A percentile compares a stretch with the other conserved stretches of the same genome.
Conservation (phyloP, 495 filamentous ascomycete genomes). For the Neurospora sp. region DNA sequence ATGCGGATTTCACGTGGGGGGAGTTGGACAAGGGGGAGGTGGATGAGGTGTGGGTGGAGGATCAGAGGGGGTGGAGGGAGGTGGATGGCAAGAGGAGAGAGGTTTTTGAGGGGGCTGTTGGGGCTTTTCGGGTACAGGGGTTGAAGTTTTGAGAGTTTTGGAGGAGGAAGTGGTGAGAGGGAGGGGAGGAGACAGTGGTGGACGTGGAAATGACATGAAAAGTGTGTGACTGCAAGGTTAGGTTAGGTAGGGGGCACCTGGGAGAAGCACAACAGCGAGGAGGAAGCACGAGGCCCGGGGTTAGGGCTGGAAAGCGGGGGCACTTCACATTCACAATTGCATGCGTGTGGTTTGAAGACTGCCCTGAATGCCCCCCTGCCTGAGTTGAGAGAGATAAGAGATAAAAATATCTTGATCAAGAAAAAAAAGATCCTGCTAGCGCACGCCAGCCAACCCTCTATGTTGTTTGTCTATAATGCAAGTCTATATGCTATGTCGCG, state of each 20-base stretch:
- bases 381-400: neutral
- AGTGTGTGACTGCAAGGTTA: neutral
- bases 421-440: neutral
- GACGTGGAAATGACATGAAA: too few species aligned
- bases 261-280: too few species aligned
- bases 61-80: neutral
- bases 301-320: neutral
- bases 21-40: slow-evolving; percentile 48
- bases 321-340: neutral
- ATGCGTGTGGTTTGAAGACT: too few species aligned
- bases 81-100: slow-evolving; percentile 5
- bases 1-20: slow-evolving; percentile 45
- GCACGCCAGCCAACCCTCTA: neutral
- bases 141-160: too few species aligned
- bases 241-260: too few species aligned
- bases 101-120: neutral
- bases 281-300: too few species aligned
- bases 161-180: too few species aligned
- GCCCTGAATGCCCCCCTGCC: neutral
- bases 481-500: neutral
- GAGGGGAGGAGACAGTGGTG: too few species aligned
- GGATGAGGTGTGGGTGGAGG: slow-evolving; percentile 26
- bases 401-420: neutral
- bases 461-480: neutral
- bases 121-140: too few species aligned